Evolutionary conservation across 345 rosid genomes (phyloP), one percentile per base, ranked within the genome.

Genomic region (Eucalyptus regnans): DNA sequence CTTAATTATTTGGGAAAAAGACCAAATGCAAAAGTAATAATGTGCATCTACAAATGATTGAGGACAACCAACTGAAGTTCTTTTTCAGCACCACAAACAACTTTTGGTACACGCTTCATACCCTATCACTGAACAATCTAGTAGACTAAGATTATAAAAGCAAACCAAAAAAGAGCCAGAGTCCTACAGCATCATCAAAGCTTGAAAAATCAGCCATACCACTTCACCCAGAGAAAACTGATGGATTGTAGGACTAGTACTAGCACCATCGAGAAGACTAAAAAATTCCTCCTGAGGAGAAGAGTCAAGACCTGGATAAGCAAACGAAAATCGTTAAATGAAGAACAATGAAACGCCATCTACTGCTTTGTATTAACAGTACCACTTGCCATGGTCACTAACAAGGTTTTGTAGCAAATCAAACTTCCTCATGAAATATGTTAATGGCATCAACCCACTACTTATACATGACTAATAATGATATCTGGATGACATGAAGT

Each of bases 221-320:
- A 33, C 33, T 33, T 33, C 33, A 33, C 33, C 33, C 33, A 33
- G 33, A 33, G 33, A 33, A 33, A 33, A 33, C 33, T 33, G 33
- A 33, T 33, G 33, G 33, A 33, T 33, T 33, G 33, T 33, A 33
- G 33, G 33, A 33, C 33, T 33, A 33, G 33, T 33, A 33, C 33
- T 33, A 52, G 98, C 95, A 90, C 99, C 99, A 27, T 95, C 13
- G 93, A 89, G 89, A 90, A 97, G 97, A 91, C 98, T 96, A 58
- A 96, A 94, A 94, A 96, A 94, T 91, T 97, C 99, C 89, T 96
- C 99, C 89, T 96, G 95, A 64, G 99, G 98, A 88, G 97, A 91
- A 51, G 54, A 50, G 52, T 50, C 17, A 50, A 50, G 7, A 50
- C 52, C 52, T 15, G 15, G 52, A 50, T 86, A 93, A 90, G 87